A percentile compares a stretch with the other conserved stretches of the same genome.
These are phyloP conservation scores for Magnaporthiopsis rhizophila DNA, from an alignment of 2,329 filamentous ascomycete species.

Conservation along the genomic window DNA sequence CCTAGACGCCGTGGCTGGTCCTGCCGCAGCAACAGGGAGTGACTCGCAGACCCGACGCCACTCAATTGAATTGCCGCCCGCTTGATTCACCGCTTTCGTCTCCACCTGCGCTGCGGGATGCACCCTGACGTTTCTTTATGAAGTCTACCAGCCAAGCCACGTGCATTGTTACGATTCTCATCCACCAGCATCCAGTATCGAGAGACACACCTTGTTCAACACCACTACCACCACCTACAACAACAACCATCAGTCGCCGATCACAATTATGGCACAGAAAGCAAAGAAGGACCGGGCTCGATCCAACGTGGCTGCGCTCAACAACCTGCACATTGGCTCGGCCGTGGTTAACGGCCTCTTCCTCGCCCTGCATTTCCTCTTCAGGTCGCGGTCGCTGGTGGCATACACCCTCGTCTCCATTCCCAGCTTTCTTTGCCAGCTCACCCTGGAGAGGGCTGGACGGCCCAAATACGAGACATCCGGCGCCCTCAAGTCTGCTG, in stretches of 20 bases:
- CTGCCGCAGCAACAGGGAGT: slow-evolving; percentile 28
- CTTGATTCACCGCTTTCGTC: background rate
- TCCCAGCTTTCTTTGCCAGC: slow-evolving; percentile 72
- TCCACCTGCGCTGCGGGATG: slow-evolving; percentile 6
- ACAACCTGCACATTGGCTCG: slow-evolving; percentile 73
- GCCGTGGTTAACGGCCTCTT: slow-evolving; percentile 66
- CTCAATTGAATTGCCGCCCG: background rate
- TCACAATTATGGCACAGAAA: slow-evolving; percentile 47
- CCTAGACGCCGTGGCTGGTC: slow-evolving; percentile 15
- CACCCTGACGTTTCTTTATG: background rate
- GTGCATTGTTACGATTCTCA: background rate
- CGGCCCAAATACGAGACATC: slow-evolving; percentile 66
- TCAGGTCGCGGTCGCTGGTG: slow-evolving; percentile 54
- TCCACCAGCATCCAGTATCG: background rate
- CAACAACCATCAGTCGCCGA: background rate
- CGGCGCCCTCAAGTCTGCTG: slow-evolving; percentile 62
- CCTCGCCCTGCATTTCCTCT: slow-evolving; percentile 61
- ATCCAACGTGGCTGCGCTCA: slow-evolving; percentile 69
- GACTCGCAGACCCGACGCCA: slow-evolving; percentile 7
- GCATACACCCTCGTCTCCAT: slow-evolving; percentile 65
- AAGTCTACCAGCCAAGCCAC: slow-evolving; percentile 1
- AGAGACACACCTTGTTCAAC: background rate
- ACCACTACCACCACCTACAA: background rate
- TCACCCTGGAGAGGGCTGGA: slow-evolving; percentile 75
- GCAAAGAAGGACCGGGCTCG: slow-evolving; percentile 62